Base-by-base conservation (phyloP, 2,329 filamentous ascomycete genomes). In the Trichoderma atrobrunneum region DNA sequence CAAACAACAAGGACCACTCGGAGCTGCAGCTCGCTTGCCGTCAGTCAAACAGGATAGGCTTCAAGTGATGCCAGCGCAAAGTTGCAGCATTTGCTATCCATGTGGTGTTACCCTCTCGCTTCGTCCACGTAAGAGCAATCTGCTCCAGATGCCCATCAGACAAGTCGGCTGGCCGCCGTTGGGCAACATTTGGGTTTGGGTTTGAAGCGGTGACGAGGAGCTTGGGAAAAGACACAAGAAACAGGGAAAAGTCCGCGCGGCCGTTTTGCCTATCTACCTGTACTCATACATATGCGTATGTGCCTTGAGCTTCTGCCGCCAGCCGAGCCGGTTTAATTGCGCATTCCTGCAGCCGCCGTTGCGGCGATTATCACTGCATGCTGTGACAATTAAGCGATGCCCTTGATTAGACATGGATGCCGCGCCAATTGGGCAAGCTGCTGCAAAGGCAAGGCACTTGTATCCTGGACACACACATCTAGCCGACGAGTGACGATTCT, bases 281-380 rank as follows among this genome's bases (percentile, higher is more conserved):
- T 43, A 32, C 39, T 12, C 14, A 28, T 65, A n/a, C 62, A 12
- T n/a, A 21, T 30, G 21, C 24, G n/a, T 3, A 60, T 48, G 24
- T 59, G 54, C 65, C n/a, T 43, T 34, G 56, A 60, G 54, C 65
- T 48, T 24, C 65, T 60, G 56, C 65, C 56, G 56, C 65, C 57
- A 69, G 43, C 66, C 66, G 66, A 62, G 21, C 26, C 39, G 36
- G 43, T 61, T 54, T 69, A 51, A 69, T 69, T 60, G 66, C 66
- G 26, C 57, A 61, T 62, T 69, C 36, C 39, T 69, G 66, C 66
- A 51, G 66, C 66, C 30, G 43, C 43, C 43, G 36, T 54, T 69
- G 57, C 63, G 34, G 63, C 51, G 63, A 57, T 26, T 48, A 48
- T 61, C 43, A 30, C 26, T 32, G 51, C 63, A 39, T 36, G 51